A percentile compares a stretch with the other conserved stretches of the same genome.
Conservation (phyloP, 169 alveolate species). For the Babesia divergens region DNA sequence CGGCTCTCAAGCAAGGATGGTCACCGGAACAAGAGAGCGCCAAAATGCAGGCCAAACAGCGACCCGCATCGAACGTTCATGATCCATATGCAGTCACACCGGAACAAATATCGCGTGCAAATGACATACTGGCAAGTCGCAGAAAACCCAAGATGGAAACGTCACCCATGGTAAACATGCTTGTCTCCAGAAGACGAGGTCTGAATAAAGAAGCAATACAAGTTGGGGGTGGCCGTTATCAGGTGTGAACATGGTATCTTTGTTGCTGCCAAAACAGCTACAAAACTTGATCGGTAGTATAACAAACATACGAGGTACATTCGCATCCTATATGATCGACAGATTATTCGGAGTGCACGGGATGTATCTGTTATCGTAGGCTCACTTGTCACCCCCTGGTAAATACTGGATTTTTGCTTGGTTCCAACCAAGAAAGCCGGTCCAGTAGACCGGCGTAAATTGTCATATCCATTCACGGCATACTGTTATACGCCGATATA, state of each 20-base stretch:
- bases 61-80: not conserved
- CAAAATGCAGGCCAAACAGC: conserved; percentile 1
- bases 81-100: conserved; percentile 46
- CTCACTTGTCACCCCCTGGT: too few species aligned
- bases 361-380: too few species aligned
- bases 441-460: too few species aligned
- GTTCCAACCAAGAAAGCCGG: too few species aligned
- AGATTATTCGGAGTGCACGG: too few species aligned
- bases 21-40: conserved; percentile 3
- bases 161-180: conserved; percentile 16
- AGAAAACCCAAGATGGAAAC: conserved; percentile 8
- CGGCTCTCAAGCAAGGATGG: conserved; percentile 42
- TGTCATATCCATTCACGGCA: too few species aligned
- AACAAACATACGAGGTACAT: too few species aligned
- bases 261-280: too few species aligned
- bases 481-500: too few species aligned
- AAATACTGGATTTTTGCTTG: too few species aligned
- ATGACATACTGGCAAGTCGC: conserved; percentile 6
- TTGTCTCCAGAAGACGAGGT: conserved; percentile 7
- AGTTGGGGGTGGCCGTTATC: conserved; percentile 62
- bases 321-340: too few species aligned
- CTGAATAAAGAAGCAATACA: conserved; percentile 33
- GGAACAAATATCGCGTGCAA: conserved; percentile 26
- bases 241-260: conserved; percentile 19
- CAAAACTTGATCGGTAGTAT: too few species aligned